Conservation (phyloP, 2,329 filamentous ascomycete species). For the Clonostachys byssicola region DNA sequence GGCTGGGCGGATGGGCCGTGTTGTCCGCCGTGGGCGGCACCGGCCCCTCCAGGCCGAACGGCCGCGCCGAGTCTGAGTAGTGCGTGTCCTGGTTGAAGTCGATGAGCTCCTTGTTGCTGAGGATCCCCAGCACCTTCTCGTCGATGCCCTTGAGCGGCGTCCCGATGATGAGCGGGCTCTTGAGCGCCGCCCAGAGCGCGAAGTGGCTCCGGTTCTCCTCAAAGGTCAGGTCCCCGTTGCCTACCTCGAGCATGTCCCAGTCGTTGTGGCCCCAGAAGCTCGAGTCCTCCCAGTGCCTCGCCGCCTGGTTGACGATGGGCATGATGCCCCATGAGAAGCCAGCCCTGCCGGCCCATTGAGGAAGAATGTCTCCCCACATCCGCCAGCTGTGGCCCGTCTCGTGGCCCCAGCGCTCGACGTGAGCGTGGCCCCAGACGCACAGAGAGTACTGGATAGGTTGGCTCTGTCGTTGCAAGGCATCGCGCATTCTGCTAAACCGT, state of each 20-base stretch:
- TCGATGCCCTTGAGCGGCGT: slow-evolving; percentile 28
- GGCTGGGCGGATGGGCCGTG: slow-evolving; percentile 37
- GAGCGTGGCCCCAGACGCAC: slow-evolving; percentile 48
- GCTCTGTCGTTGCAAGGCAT: slow-evolving; percentile 38
- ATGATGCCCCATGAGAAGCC: slow-evolving; percentile 16
- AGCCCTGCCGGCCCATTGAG: slow-evolving; percentile 8
- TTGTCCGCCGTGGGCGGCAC: slow-evolving; percentile 40
- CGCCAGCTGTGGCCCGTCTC: slow-evolving; percentile 40
- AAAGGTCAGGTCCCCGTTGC: slow-evolving; percentile 38
- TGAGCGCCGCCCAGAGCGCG: slow-evolving; percentile 43
- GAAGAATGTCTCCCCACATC: slow-evolving; percentile 34
- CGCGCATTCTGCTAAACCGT: slow-evolving; percentile 46
- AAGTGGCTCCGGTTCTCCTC: slow-evolving; percentile 43
- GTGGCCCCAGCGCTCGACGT: slow-evolving; percentile 45
- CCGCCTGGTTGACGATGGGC: slow-evolving; percentile 39
- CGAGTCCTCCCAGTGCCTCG: slow-evolving; percentile 31
- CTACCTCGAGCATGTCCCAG: slow-evolving; percentile 43
- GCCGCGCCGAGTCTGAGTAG: slow-evolving; percentile 30
- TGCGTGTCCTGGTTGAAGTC: slow-evolving; percentile 38
- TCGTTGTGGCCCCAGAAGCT: slow-evolving; percentile 45
- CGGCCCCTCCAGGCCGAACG: slow-evolving; percentile 40
- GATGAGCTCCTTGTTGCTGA: slow-evolving; percentile 31
- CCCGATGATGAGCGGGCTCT: slow-evolving; percentile 42
- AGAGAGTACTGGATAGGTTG: slow-evolving; percentile 44
- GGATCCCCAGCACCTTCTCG: slow-evolving; percentile 25